Base-by-base conservation (phyloP, 2,329 filamentous ascomycete species). In the Aspergillus sp. region DNA sequence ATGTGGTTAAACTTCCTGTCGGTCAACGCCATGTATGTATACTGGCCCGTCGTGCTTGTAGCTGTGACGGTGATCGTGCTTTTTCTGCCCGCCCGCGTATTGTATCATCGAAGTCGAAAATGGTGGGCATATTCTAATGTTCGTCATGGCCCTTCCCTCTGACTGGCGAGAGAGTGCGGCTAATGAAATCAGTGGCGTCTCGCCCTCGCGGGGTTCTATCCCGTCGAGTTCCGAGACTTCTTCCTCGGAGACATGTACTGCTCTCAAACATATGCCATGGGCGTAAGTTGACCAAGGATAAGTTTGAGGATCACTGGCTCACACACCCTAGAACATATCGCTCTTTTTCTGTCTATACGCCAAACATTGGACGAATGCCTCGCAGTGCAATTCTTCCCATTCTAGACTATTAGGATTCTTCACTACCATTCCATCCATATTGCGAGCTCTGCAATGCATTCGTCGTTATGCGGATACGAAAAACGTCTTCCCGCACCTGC, bases 171-270 rank as follows among this genome's bases (percentile, higher is more conserved):
- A 11, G 58, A 32, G 47, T 42, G 10, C 26, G 51, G 39, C 65
- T 71, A 9, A 73, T 60, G 31, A 12, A 11, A 45, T 9, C 63
- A 95, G 89, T 96, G 90, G 85, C 90, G 95, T 61, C 81, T 98
- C 18, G 79, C 96, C 55, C 84, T 94, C 52, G 91, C 94, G 14
- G 93, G 93, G 4, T 74, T 96, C 20, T 97, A 96, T 70, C 92
- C 92, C 1, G 95, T 99, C 53, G 94, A 98, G 73, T 99, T 98
- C 74, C 87, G 93, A 59, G 95, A 99, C 76, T 98, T 99, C 78
- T 98, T 97, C 76, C 84, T 98, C 0, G 95, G 95, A 55, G 95
- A 99, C 73, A 97, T 98, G 82, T 96, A 96, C 75, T 98, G 94
- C 76, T 98, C 95, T 2, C 82, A 96, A 57, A 96, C 93, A 6